Evolutionary conservation across 2,329 filamentous ascomycete genomes (phyloP).

Genomic region (Epichloe sp.): DNA sequence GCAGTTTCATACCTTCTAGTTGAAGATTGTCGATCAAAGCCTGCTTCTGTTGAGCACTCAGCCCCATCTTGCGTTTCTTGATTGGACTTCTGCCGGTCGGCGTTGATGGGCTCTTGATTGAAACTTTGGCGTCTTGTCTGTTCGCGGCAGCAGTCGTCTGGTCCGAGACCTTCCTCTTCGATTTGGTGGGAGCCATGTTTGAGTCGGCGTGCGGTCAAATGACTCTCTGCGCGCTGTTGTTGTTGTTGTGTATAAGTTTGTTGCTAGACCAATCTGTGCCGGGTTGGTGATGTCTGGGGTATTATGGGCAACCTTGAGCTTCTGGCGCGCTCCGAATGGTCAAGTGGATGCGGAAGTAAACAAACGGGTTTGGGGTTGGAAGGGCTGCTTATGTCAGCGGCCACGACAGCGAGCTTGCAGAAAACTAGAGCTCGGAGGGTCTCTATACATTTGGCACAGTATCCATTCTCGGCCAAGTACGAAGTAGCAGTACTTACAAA

Average conservation of each 20-base stretch:
- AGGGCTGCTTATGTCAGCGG: conserved; percentile 7
- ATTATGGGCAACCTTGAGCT: neutral
- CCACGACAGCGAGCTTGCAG: neutral
- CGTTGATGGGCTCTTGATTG: conserved; percentile 22
- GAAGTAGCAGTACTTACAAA: conserved; percentile 10
- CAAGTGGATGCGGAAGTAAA: conserved; percentile 22
- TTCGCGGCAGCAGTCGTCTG: conserved; percentile 7
- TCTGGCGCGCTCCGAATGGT: conserved; percentile 10
- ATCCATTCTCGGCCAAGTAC: fast-evolving
- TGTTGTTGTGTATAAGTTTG: neutral
- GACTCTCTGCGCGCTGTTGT: neutral
- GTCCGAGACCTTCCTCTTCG: conserved; percentile 21
- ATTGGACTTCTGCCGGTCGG: conserved; percentile 42
- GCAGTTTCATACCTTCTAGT: conserved; percentile 55
- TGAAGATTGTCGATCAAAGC: conserved; percentile 81
- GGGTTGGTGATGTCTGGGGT: neutral
- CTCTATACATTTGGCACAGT: conserved; percentile 7
- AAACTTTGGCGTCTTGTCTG: conserved; percentile 11
- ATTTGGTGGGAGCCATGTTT: conserved; percentile 34
- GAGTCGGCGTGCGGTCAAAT: conserved; percentile 8
- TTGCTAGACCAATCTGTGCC: neutral
- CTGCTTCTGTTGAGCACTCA: conserved; percentile 66
- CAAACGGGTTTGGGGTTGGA: conserved; percentile 15
- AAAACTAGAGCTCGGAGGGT: neutral
- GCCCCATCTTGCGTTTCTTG: conserved; percentile 46